Evolutionary conservation across 1,284 basidiomycete genomes (phyloP), one percentile per base, ranked within the genome.

Genomic region (Somion occarium): DNA sequence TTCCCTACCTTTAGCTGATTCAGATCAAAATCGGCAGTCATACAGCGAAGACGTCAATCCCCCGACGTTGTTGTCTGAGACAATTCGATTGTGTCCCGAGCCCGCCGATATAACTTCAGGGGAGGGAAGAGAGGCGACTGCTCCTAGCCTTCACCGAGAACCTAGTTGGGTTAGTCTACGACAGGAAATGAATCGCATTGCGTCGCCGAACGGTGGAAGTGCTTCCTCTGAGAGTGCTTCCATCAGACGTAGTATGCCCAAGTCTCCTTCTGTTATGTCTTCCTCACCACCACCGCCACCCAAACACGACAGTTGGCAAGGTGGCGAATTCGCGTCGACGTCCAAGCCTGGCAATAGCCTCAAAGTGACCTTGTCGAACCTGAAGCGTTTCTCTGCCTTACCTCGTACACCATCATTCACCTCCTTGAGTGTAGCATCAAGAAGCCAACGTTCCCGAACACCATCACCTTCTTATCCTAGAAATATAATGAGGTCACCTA

Each of bases 381-480:
- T 72, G 30, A 88, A 80, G 66, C 78, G 82, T 11, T 80, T 82
- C 52, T 77, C 73, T 15, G 73, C 83, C 2, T 67, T 88, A 48
- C 82, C 84, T 18, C 75, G 72, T 26, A 73, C 72, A 3, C 73
- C 75, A 13, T 76, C 78, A 11, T 71, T 72, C 23, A 65, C 69
- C 1, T 55, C 57, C 38, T 55, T 63, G 27, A 38, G 34, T 20
- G 48, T 54, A 13, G 38, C 34, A 18, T 27, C 53, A 2, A 39
- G 30, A 38, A 15, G 25, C 13, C 44, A 46, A 5, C 49, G 37
- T 15, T 51, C 50, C 3, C 38, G 63, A 30, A 67, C 67, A 15
- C 67, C 69, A 3, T 69, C 67, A 3, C 69, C 70, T 24, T 57
- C 58, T 41, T 56, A 55, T n/a, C 53, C 64, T 46, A 65, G 57